Base-by-base conservation (phyloP, 345 rosid genomes). In the Mangifera indica region DNA sequence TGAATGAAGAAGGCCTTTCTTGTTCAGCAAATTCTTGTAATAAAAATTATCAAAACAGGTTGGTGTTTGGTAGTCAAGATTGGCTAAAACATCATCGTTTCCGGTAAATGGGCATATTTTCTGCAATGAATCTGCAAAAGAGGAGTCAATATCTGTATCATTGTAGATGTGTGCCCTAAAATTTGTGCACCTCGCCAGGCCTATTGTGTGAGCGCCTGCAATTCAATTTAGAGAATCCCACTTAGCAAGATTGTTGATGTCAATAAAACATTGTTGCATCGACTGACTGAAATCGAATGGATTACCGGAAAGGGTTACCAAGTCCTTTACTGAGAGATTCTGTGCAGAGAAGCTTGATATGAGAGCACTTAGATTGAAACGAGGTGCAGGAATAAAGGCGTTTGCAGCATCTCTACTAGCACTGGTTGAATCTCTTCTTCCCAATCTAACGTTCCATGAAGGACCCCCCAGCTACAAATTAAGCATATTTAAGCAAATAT, bases 261-360 rank as follows among this genome's bases (percentile, higher is more conserved):
- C 32, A 29, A 3, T 29, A 3, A 29, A 34, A 48, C 17, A 48
- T 48, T 17, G 52, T 12, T 0, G 52, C 14, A 17, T 48, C 4
- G 52, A 48, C 52, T 12, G 17, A 51, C 5, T 3, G 17, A 53
- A 24, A 14, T 40, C 24, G 26, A 55, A n/a, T 34, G 0, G 5
- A 34, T 66, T 68, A 81, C 87, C 89, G 13, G 86, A 42, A 53
- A 87, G 89, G 58, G 83, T 80, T 5, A 84, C 85, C 71, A 77
- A 46, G 74, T 85, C 70, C 68, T 69, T 73, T 2, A 77, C 48
- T 60, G 84, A 81, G 54, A 84, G 82, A 26, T 85, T 84, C n/a
- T 82, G 84, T 40, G 72, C 63, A 3, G 83, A 21, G 73, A 82
- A 88, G 79, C 69, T 77, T 58, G 83, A 63, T 52, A 70, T 63